Evolutionary conservation across 257 asterid species (phyloP), one percentile per base, ranked within the genome.

Genomic region (Phtheirospermum japonicum): DNA sequence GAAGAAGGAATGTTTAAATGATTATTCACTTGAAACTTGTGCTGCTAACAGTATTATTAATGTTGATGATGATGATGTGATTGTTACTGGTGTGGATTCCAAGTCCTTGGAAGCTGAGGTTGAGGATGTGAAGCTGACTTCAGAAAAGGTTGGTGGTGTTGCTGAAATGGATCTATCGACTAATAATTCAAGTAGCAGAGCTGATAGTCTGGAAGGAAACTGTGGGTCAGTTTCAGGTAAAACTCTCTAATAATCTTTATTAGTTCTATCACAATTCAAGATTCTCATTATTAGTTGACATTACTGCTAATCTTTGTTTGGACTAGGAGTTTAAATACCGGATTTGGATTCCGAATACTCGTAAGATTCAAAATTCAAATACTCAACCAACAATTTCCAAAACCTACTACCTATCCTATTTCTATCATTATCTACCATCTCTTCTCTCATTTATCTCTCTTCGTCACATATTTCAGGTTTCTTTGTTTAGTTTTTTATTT

Each of bases 221-320:
- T 81, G 87, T 85, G 97, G 97, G 63, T 86, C 97, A 19, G 75
- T 82, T 58, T 86, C 97, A 76, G 97, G 97, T 89, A 42, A 76
- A 52, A 34, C 19, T 58, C 32, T 55, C 70, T 55, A 17, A n/a
- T n/a, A n/a, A 17, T 67, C 57, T 55, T 59, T 65, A 28, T 42
- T 42, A 42, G 18, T 42, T 42, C 18, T 18, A 50, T 61, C 30
- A 26, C 45, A 69, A 48, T 0, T 0, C 68, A 43, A 42, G 31
- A 63, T 50, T n/a, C 18, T 42, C 49, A n/a, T n/a, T n/a, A 12
- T 42, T 42, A 13, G 49, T 42, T 42, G 18, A 42, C 13, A 42
- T 42, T 23, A 23, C 28, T 3, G 3, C 28, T 23, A 23, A n/a
- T n/a, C n/a, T n/a, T n/a, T n/a, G n/a, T n/a, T n/a, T n/a, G n/a